phyloP scores from a whole-genome alignment of 176 grass and related monocot genomes.

The Bolboschoenus planiculmis region DNA sequence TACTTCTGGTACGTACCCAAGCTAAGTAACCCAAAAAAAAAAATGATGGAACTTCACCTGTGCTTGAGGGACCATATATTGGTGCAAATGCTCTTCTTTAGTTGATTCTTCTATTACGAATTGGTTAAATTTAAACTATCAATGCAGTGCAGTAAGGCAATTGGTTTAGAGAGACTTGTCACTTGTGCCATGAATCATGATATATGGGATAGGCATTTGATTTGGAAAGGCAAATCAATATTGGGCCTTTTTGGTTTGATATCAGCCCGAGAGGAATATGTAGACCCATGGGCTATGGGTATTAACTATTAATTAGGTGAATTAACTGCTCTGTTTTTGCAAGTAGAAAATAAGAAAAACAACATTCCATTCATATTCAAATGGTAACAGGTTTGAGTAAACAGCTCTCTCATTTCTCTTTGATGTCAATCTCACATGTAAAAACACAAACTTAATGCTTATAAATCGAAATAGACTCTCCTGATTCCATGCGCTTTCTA shows the following conservation, averaged over 20 bases:
- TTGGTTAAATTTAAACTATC: neutral
- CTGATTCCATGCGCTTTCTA: neutral
- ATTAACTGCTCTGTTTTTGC: neutral
- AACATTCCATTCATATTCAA: neutral
- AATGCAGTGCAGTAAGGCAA: neutral
- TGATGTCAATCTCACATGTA: slow-evolving; percentile 7
- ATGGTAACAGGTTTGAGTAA: neutral
- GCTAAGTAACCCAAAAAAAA: neutral
- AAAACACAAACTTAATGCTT: neutral
- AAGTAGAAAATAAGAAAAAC: neutral
- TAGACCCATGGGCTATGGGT: neutral
- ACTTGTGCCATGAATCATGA: no score
- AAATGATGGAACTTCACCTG: neutral
- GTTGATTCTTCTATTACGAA: neutral
- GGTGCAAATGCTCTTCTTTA: neutral
- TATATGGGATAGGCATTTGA: neutral
- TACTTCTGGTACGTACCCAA: no score
- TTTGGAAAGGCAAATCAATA: neutral
- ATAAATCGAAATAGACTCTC: neutral
- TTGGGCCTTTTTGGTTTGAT: neutral
- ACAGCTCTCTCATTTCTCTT: neutral
- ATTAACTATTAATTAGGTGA: neutral
- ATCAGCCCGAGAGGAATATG: neutral
- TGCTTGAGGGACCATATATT: neutral
- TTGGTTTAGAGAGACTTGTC: neutral